Percentiles rank a stretch among this genome's conserved stretches.
phyloP scores from a whole-genome alignment of 495 filamentous ascomycete species.

The Neurospora pannonica region DNA sequence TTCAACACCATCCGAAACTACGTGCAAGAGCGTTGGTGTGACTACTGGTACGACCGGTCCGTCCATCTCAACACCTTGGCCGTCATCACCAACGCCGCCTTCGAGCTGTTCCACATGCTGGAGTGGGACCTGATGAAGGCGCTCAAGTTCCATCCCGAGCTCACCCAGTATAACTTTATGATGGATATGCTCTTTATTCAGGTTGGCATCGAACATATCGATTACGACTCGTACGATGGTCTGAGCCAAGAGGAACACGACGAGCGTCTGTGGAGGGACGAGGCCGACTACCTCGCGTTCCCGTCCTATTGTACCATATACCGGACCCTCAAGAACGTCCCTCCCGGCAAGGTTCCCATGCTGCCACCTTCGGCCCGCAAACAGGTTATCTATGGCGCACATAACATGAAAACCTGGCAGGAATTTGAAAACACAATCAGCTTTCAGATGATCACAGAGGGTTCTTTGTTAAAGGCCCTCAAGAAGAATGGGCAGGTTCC shows the following conservation, averaged over 20 bases:
- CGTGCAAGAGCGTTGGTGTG: conserved; percentile 19
- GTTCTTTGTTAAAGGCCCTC: conserved; percentile 12
- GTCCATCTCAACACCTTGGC: conserved; percentile 14
- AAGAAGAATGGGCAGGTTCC: conserved; percentile 8
- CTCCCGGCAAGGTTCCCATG: conserved; percentile 16
- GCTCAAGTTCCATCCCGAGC: conserved; percentile 4
- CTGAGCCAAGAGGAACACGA: conserved; percentile 2
- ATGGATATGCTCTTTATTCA: conserved; percentile 16
- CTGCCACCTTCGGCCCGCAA: conserved; percentile 3
- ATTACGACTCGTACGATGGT: conserved; percentile 14
- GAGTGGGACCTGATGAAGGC: conserved; percentile 15
- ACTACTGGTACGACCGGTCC: conserved; percentile 17
- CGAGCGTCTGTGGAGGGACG: conserved; percentile 14
- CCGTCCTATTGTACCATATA: conserved; percentile 2
- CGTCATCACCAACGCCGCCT: conserved; percentile 23
- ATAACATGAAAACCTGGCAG: conserved; percentile 4
- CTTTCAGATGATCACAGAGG: conserved; percentile 11
- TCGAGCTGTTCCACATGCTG: conserved; percentile 20
- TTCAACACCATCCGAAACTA: conserved; percentile 23
- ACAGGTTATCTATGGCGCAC: conserved; percentile 11
- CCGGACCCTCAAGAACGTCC: background rate
- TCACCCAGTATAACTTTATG: conserved; percentile 17
- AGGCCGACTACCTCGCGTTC: conserved; percentile 17
- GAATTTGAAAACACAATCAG: conserved; percentile 6
- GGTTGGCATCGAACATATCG: conserved; percentile 16